Evolutionary conservation across 768 basidiomycete genomes (phyloP), one percentile per base, ranked within the genome.

Genomic region (Pluteus cervinus): DNA sequence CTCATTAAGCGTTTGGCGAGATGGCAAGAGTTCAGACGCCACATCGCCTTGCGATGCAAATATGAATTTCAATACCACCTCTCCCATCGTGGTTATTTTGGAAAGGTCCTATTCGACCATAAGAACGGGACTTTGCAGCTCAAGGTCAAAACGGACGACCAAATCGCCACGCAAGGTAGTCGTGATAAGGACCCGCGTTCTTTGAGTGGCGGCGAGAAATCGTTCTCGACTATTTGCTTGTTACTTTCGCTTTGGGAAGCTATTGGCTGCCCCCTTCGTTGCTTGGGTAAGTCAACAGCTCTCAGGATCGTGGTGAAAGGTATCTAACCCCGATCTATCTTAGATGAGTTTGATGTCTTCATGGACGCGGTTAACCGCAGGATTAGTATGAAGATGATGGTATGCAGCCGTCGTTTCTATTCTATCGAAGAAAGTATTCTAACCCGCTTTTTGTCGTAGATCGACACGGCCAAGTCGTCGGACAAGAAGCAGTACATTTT

Each of bases 261-360:
- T 11, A 91, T 93, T 39, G 85, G 87, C 1, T 93, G 93, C 54
- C 96, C 96, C 1, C 68, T 99, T 31, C 71, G 96, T 41, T 97
- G 94, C 52, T 76, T 98, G 16, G 86, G 86, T 86, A 51, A 28
- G 72, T 58, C 21, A 12, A 23, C 24, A 7, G 23, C 29, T 5
- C 8, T 41, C 3, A 16, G 12, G 23, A 22, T 18, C 14, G 4
- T 2, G 3, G n/a, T 5, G 8, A 11, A 4, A 24, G 17, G n/a
- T 29, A n/a, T n/a, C 17, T 28, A 16, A 24, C 18, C 28, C 24
- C 11, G 15, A 10, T 4, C 10, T 12, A 11, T 24, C 7, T 11
- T 44, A 80, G 96, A 99, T 52, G 96, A 99, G 57, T 99, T 96
- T 54, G 94, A 98, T 50, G 94, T 97, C 8, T 97, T 94, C 68